Evolutionary conservation across 1,284 basidiomycete species (phyloP), one percentile per base, ranked within the genome.

Genomic region (Peniophora sp.): DNA sequence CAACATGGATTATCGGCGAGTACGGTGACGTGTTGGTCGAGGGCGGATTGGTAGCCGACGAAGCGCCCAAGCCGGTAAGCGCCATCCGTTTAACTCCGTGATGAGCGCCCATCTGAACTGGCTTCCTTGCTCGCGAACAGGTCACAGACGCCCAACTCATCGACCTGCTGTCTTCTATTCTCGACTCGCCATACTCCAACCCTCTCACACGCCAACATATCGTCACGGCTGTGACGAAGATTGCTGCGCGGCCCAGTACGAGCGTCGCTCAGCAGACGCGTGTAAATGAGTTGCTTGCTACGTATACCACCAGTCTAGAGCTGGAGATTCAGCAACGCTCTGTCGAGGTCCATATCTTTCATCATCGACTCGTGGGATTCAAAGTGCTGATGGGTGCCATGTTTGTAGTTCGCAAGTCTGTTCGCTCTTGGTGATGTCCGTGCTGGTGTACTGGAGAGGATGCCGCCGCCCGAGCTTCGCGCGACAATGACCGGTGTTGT

Each of bases 391-490:
- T 32, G 12, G n/a, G n/a, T n/a, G n/a, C n/a, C 27, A 32, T 5
- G 27, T 32, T 12, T 32, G 27, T 32, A 32, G 68, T 98, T 95
- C 66, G 88, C 88, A 0, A 90, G 82, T 60, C 66, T 99, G 56
- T 88, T 94, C 62, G 77, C 73, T 34, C 64, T 88, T 15, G 81
- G 81, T 18, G 87, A 92, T 41, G 74, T 95, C 32, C 79, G 85
- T 51, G 79, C 81, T n/a, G 97, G 94, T 44, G 94, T 99, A 0
- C 68, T 99, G 53, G 97, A 99, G 72, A 82, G 93, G 51, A 99
- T 99, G 97, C 97, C 97, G 6, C 90, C 93, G 3, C 97, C 97
- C 2, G 96, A 99, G 67, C 72, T 99, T 60, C 95, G 92, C 68
- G 86, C 89, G 20, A 96, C 94, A 3, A 89, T 97, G 3, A 88